Evolutionary conservation across 1,284 basidiomycete genomes (phyloP), one percentile per base, ranked within the genome.

Genomic region (Cryptococcus depauperatus): DNA sequence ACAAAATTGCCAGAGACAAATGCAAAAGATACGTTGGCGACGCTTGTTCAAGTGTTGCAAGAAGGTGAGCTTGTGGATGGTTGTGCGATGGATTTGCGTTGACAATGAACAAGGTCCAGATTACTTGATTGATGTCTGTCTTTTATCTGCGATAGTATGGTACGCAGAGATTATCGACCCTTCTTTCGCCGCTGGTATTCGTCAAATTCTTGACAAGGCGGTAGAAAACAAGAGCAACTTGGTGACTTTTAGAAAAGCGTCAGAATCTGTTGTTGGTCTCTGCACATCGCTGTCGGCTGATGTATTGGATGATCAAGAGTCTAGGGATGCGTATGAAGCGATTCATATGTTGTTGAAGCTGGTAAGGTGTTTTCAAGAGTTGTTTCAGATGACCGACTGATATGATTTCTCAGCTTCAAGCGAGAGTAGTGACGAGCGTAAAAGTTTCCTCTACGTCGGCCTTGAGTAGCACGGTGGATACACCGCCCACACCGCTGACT

Each of bases 111-210:
- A 37, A 57, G 61, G 60, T 13, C 57, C 62, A 4, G 62, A 62
- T 35, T 64, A 62, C 44, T 45, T 64, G 18, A 55, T 64, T 18
- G 58, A 64, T 43, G 45, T 61, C 2, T 47, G 47, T 35, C 43
- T 62, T 11, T 48, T 64, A 28, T 55, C 58, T 21, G 41, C 48
- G 2, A 51, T 62, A 21, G 54, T 59, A 14, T 56, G 48, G 49
- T 55, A 61, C 39, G 55, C 56, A 11, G 56, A 60, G 23, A 51
- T 55, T 23, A 55, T 64, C 28, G 56, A 59, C 40, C 46, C 49
- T 10, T 29, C 35, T 10, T 54, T 56, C 32, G 57, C 52, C 3
- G 47, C 44, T 3, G 52, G 56, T 18, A 55, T 62, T 22, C 39
- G 54, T 6, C 40, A 49, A 7, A 37, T 58, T 1, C 43, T 59